Evolutionary conservation across 2,329 filamentous ascomycete genomes (phyloP), one percentile per base, ranked within the genome.

Genomic region (Rutstroemia sp.): DNA sequence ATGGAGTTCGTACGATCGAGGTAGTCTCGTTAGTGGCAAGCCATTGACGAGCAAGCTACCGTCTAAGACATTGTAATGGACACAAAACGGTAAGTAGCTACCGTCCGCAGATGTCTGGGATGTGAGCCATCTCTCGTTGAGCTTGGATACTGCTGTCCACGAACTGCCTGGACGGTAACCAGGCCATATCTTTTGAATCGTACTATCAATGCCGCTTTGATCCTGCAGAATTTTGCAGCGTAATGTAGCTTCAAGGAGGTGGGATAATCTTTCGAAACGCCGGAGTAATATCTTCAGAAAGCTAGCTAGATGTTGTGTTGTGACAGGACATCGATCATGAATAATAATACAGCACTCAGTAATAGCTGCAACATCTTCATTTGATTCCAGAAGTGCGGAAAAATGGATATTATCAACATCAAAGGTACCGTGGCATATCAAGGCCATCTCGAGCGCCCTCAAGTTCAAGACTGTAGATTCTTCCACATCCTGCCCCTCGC

Each of bases 1-100:
- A 38, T 38, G 34, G 3, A 42, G 21, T 37, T 75, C 69, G 48
- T 79, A 83, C 0, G 72, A 58, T 0, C 12, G 2, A 0, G 80
- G 80, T 0, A 83, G 69, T 2, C 75, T 72, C 4, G 72, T 65
- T 0, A 82, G 60, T 0, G 78, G 79, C 1, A 68, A 46, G 0
- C 80, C 80, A 56, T 82, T 72, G 0, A 84, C 73, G 0, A 82
- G 70, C 0, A 86, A 67, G 23, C 76, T 70, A 0, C 76, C 80
- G 0, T 72, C 76, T 2, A 85, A 60, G 0, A 81, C 48, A 58
- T 81, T 80, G 60, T 76, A 76, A 25, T 77, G 73, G 3, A 79
- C 70, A 2, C 27, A 6, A 21, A 70, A 60, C 4, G 59, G 30
- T 3, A 25, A 38, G 25, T 42, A 34, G 14, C 49, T 49, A 16